Evolutionary conservation across 176 grass and related monocot species (phyloP).

Genomic region (Oryza glaberrima): DNA sequence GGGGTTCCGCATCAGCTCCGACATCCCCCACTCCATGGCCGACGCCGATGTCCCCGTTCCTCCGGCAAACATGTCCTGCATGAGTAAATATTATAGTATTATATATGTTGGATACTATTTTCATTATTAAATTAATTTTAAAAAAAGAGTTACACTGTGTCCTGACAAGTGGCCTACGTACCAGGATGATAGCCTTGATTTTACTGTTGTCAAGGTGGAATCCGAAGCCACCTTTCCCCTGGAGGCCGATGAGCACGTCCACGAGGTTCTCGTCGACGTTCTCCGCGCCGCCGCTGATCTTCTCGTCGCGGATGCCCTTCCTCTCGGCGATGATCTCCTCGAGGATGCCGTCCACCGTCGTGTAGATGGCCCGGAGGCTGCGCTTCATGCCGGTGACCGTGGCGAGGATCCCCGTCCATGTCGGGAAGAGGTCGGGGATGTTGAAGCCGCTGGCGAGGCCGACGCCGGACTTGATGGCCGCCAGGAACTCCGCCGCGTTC

Average conservation of each 20-base stretch:
- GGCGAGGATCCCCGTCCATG: background rate
- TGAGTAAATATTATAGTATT: background rate
- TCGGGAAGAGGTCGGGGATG: background rate
- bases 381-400: background rate
- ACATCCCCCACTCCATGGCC: background rate
- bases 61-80: background rate
- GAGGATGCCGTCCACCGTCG: background rate
- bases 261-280: constrained; percentile 12
- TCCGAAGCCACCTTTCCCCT: constrained; percentile 7
- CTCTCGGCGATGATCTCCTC: background rate
- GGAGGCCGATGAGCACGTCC: constrained; percentile 21
- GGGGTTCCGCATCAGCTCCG: background rate
- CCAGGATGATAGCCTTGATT: background rate
- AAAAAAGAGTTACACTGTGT: too few species aligned
- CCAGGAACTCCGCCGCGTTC: background rate
- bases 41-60: background rate
- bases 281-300: background rate
- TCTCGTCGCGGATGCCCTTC: background rate
- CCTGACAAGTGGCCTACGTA: background rate
- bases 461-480: background rate
- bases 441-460: background rate
- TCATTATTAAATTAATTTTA: background rate
- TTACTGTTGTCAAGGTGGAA: background rate
- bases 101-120: background rate
- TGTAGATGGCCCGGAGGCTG: background rate